Evolutionary conservation across 768 basidiomycete genomes (phyloP).

Genomic region (Candolleomyces aberdarensis): DNA sequence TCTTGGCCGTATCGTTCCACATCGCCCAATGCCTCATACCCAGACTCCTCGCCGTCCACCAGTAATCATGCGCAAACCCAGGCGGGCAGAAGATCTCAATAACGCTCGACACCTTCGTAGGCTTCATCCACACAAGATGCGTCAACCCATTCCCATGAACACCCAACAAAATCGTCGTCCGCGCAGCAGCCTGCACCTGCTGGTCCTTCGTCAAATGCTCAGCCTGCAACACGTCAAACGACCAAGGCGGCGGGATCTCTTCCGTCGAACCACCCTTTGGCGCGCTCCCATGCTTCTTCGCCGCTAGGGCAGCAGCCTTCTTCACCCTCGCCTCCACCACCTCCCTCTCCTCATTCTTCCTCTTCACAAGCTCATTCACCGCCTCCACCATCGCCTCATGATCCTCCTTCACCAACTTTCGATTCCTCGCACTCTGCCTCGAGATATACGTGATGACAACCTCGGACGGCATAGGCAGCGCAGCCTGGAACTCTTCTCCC

Average conservation of each 20-base stretch:
- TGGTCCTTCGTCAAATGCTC: slow-evolving; percentile 73
- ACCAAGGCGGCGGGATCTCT: slow-evolving; percentile 40
- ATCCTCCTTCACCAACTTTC: slow-evolving; percentile 53
- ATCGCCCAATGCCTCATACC: slow-evolving; percentile 75
- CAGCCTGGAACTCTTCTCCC: slow-evolving; percentile 22
- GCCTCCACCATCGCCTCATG: slow-evolving; percentile 52
- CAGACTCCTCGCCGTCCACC: slow-evolving; percentile 73
- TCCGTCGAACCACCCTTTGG: slow-evolving; percentile 13
- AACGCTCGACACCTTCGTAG: slow-evolving; percentile 70
- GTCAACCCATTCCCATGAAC: slow-evolving; percentile 83
- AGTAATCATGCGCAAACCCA: slow-evolving; percentile 85
- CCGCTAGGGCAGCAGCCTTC: slow-evolving; percentile 1
- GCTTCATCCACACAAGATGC: slow-evolving; percentile 83
- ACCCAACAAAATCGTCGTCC: slow-evolving; percentile 74
- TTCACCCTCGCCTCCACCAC: slow-evolving; percentile 11
- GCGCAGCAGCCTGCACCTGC: slow-evolving; percentile 61
- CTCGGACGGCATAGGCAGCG: slow-evolving; percentile 40
- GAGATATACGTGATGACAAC: slow-evolving; percentile 73
- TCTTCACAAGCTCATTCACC: slow-evolving; percentile 46
- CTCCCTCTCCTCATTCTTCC: slow-evolving; percentile 28
- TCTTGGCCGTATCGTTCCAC: slow-evolving; percentile 65
- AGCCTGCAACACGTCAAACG: slow-evolving; percentile 56
- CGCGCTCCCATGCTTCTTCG: slow-evolving; percentile 15
- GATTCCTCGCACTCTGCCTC: slow-evolving; percentile 50
- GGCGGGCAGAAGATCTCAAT: slow-evolving; percentile 82